Evolutionary conservation across 139 green algal genomes (phyloP), one percentile per base, ranked within the genome.

Genomic region (Yamagishiella unicocca): DNA sequence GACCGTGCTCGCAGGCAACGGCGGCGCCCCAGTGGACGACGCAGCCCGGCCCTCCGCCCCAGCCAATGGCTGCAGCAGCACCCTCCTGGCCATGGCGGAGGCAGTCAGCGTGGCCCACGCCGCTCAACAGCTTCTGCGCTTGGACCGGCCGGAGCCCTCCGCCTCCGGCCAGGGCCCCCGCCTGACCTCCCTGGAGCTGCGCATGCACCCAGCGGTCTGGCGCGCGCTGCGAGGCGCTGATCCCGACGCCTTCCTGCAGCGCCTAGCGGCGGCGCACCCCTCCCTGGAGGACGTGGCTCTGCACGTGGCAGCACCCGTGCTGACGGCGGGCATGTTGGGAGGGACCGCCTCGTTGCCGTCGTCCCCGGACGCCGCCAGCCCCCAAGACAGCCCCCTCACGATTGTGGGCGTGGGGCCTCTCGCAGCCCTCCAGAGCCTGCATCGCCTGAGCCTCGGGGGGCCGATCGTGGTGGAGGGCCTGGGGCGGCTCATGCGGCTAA

Each of bases 1-100:
- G 14, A 85, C 79, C 21, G n/a, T 85, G 17, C 79, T 85, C 2
- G 79, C 79, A 29, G 79, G 79, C 61, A 85, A 85, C 62, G 79
- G 79, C 62, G 79, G 79, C n/a, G 79, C 79, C 1, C 79, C 79
- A 2, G 79, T 85, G 6, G 79, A 85, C 61, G 79, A 85, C n/a
- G 45, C 42, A 29, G 10, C 38, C 24, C 46, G 38, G 27, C 55
- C 53, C 27, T 22, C 54, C 21, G 33, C 17, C 53, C 24, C 24
- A 35, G 54, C 17, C 37, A 4, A 14, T 29, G 25, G 25, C 58
- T 31, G 12, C 58, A 73, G 38, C 77, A 73, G 55, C 31, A 12
- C 79, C n/a, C 21, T 50, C 21, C 79, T 85, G 5, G 40, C 79
- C 61, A 85, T 85, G 61, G 79, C 79, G n/a, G 79, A 85, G 29